Conservation (phyloP, 2,329 filamentous ascomycete genomes). For the Pseudocercospora pini-densiflorae region DNA sequence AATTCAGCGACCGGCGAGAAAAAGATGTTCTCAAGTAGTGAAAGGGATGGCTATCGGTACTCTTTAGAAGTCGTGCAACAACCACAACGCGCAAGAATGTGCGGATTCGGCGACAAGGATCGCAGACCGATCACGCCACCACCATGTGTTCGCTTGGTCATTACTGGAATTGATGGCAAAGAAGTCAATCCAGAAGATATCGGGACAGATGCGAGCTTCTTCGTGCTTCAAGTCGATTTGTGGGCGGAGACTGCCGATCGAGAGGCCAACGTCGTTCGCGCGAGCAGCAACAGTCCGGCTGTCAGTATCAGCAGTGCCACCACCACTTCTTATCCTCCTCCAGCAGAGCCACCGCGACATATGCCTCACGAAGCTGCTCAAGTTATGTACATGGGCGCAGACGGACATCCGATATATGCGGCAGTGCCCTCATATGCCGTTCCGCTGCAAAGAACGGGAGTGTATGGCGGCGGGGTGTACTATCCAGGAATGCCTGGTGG, state of each 20-base stretch:
- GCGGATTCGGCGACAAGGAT: slow-evolving; percentile 99
- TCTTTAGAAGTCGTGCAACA: slow-evolving; percentile 75
- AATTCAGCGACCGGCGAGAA: slow-evolving; percentile 21
- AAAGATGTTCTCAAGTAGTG: slow-evolving; percentile 23
- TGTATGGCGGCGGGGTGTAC: slow-evolving; percentile 25
- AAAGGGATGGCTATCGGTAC: slow-evolving; percentile 32
- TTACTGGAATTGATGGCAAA: slow-evolving; percentile 77
- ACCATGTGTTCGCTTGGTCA: slow-evolving; percentile 83
- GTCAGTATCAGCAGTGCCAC: slow-evolving; percentile 79
- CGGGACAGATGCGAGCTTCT: slow-evolving; percentile 54
- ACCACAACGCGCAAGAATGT: slow-evolving; percentile 93
- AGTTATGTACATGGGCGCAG: slow-evolving; percentile 24
- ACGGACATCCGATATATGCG: slow-evolving; percentile 31
- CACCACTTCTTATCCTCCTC: slow-evolving; percentile 73
- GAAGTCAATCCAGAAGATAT: slow-evolving; percentile 80
- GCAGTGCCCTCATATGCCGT: slow-evolving; percentile 27
- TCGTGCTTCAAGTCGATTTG: slow-evolving; percentile 71
- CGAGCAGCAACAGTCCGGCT: slow-evolving; percentile 66
- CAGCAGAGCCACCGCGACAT: slow-evolving; percentile 40
- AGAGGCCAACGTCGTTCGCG: slow-evolving; percentile 72
- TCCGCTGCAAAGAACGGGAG: slow-evolving; percentile 20
- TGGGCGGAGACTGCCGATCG: slow-evolving; percentile 65
- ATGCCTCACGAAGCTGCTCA: slow-evolving; percentile 22
- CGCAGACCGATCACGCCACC: slow-evolving; percentile 94
- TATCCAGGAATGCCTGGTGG: slow-evolving; percentile 22